phyloP scores from a whole-genome alignment of 1,284 basidiomycete genomes.

The Rhodotorula sp. region DNA sequence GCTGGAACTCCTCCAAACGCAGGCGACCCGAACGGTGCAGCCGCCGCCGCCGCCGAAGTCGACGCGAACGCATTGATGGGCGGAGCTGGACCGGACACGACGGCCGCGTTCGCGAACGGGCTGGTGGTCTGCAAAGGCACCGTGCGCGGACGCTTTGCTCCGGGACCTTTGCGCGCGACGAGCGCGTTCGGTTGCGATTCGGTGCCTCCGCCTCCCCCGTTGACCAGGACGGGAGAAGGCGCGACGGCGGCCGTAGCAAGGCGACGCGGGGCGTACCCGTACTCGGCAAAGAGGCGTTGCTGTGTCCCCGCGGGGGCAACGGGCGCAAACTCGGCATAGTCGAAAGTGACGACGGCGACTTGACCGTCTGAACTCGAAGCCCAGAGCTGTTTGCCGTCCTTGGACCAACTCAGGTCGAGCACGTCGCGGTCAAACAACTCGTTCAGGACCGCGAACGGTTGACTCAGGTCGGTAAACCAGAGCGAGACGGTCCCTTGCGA shows the following conservation, averaged over 20 bases:
- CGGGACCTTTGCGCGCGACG: slow-evolving; percentile 45
- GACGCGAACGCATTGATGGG: slow-evolving; percentile 9
- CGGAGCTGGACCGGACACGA: neutral
- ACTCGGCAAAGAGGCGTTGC: slow-evolving; percentile 61
- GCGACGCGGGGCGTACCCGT: slow-evolving; percentile 19
- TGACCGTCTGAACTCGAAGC: slow-evolving; percentile 95
- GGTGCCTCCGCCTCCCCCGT: slow-evolving; percentile 25
- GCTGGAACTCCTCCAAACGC: no score
- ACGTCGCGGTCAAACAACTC: slow-evolving; percentile 93
- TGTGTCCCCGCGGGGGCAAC: slow-evolving; percentile 72
- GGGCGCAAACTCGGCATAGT: slow-evolving; percentile 73
- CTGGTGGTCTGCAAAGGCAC: slow-evolving; percentile 5
- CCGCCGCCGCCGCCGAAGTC: slow-evolving; percentile 1
- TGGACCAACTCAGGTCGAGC: slow-evolving; percentile 93
- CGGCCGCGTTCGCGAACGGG: slow-evolving; percentile 17
- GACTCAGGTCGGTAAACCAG: slow-evolving; percentile 86
- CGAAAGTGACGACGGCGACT: slow-evolving; percentile 81
- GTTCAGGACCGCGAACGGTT: slow-evolving; percentile 85
- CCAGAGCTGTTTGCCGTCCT: slow-evolving; percentile 86
- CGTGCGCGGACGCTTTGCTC: slow-evolving; percentile 33
- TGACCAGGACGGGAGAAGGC: neutral
- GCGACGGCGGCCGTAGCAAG: slow-evolving; percentile 17
- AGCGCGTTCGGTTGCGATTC: slow-evolving; percentile 44
- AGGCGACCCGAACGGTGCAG: neutral
- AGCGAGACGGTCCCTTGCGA: slow-evolving; percentile 71